These are phyloP conservation scores for Styphnolobium japonicum DNA, from an alignment of 306 rosid genomes.

Conservation along the genomic window DNA sequence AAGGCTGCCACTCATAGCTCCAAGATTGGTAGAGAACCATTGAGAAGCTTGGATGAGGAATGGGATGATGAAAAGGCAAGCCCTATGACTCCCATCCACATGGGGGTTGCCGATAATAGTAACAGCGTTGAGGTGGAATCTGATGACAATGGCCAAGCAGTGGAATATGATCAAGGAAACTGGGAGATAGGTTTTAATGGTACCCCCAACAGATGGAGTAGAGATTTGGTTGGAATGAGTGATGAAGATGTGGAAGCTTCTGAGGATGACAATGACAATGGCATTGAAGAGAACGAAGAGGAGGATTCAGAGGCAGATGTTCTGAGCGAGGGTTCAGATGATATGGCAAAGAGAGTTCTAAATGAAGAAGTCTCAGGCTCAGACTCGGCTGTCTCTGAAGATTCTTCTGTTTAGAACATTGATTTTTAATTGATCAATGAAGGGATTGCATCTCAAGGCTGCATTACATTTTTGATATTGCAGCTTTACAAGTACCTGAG, in stretches of 20 bases:
- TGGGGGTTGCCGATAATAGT: constrained; percentile 48
- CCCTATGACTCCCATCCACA: constrained; percentile 32
- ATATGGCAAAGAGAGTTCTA: constrained; percentile 42
- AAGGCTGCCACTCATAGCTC: constrained; percentile 40
- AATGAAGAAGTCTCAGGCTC: constrained; percentile 64
- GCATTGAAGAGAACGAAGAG: constrained; percentile 56
- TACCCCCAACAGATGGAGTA: constrained; percentile 64
- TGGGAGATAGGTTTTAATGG: constrained; percentile 80
- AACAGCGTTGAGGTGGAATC: constrained; percentile 62
- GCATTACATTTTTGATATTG: constrained; percentile 42
- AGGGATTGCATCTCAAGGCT: constrained; percentile 28
- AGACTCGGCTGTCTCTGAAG: constrained; percentile 73
- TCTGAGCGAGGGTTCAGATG: constrained; percentile 75
- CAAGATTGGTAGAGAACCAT: constrained; percentile 53
- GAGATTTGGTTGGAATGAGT: constrained; percentile 49
- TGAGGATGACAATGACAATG: constrained; percentile 61
- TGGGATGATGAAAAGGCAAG: constrained; percentile 64
- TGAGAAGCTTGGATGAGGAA: constrained; percentile 59
- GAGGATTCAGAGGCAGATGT: constrained; percentile 68
- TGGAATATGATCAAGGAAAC: constrained; percentile 71
- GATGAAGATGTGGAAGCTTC: constrained; percentile 78
- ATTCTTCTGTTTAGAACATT: constrained; percentile 60
- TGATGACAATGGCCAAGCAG: constrained; percentile 68
- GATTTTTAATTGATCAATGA: constrained; percentile 1
- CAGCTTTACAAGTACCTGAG: constrained; percentile 34